A percentile compares a stretch with the other conserved stretches of the same genome.
These are phyloP conservation scores for Chernovozyma aurita DNA, from an alignment of 1,139 yeast species.

Conservation along the genomic window DNA sequence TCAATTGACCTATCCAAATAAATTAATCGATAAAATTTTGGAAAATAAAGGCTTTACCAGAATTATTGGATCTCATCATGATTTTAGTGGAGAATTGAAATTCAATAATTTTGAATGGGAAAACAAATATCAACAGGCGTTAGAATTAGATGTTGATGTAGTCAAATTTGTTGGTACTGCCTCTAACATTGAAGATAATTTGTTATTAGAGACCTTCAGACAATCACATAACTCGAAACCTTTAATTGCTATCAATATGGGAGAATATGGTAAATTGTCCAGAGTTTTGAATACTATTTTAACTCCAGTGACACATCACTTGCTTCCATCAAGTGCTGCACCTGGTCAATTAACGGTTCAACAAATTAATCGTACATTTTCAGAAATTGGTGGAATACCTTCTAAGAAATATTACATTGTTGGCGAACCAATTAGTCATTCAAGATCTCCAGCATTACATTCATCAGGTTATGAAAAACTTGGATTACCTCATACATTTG, in stretches of 20 bases:
- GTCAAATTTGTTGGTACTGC: slow-evolving; percentile 86
- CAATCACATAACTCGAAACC: slow-evolving; percentile 49
- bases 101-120: slow-evolving; percentile 79
- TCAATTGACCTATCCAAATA: slow-evolving; percentile 42
- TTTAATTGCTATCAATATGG: slow-evolving; percentile 80
- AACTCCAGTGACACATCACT: slow-evolving; percentile 79
- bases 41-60: slow-evolving; percentile 53
- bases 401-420: slow-evolving; percentile 66
- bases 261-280: slow-evolving; percentile 70
- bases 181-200: slow-evolving; percentile 57
- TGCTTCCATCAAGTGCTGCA: slow-evolving; percentile 63
- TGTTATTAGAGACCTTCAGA: slow-evolving; percentile 67
- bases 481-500: slow-evolving; percentile 76
- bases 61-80: slow-evolving; percentile 81
- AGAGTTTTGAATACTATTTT: slow-evolving; percentile 68
- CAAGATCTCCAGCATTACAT: slow-evolving; percentile 85
- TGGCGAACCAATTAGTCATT: slow-evolving; percentile 81
- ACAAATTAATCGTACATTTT: slow-evolving; percentile 56
- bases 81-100: slow-evolving; percentile 53
- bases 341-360: slow-evolving; percentile 69
- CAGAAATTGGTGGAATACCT: slow-evolving; percentile 59
- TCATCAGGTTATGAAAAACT: slow-evolving; percentile 66
- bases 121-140: slow-evolving; percentile 63
- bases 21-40: slow-evolving; percentile 25
- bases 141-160: slow-evolving; percentile 62